These are phyloP conservation scores for Panicum hallii DNA, from an alignment of 202 grass and related monocot genomes.

Conservation along the genomic window DNA sequence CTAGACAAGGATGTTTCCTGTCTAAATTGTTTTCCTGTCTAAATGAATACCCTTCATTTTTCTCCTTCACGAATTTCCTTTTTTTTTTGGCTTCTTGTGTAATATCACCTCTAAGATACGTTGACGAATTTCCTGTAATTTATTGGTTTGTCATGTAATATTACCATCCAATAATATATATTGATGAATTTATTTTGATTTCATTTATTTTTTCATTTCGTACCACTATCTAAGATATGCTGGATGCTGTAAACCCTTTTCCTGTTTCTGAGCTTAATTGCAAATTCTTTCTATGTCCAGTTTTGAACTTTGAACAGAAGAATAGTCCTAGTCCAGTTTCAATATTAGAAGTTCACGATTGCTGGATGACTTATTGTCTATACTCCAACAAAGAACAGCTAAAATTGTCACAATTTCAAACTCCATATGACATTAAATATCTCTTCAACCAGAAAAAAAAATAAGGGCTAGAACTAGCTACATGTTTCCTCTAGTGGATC, in stretches of 20 bases:
- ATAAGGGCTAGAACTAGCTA: not conserved
- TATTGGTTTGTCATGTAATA: slow-evolving; percentile 38
- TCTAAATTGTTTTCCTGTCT: slow-evolving; percentile 22
- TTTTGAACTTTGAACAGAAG: slow-evolving; percentile 28
- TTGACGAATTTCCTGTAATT: slow-evolving; percentile 24
- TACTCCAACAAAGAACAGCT: not conserved
- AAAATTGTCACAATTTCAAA: not conserved
- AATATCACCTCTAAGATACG: slow-evolving; percentile 35
- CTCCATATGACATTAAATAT: not conserved
- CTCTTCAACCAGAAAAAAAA: not conserved
- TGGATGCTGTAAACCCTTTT: slow-evolving; percentile 42
- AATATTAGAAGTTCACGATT: not conserved
- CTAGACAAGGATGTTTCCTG: slow-evolving; percentile 39
- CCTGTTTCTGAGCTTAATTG: slow-evolving; percentile 29
- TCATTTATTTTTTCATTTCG: slow-evolving; percentile 3
- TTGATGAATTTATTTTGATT: slow-evolving; percentile 7
- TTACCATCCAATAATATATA: slow-evolving; percentile 13
- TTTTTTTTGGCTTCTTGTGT: slow-evolving; percentile 47
- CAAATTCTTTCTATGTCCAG: slow-evolving; percentile 12
- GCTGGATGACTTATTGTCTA: not conserved
- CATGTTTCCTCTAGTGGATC: not conserved
- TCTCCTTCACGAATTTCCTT: slow-evolving; percentile 17
- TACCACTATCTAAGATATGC: slow-evolving; percentile 19
- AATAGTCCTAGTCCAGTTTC: not conserved
- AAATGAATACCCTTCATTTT: slow-evolving; percentile 30